phyloP scores from a whole-genome alignment of 352 stramenopile genomes.

The Thraustotheca clavata region DNA sequence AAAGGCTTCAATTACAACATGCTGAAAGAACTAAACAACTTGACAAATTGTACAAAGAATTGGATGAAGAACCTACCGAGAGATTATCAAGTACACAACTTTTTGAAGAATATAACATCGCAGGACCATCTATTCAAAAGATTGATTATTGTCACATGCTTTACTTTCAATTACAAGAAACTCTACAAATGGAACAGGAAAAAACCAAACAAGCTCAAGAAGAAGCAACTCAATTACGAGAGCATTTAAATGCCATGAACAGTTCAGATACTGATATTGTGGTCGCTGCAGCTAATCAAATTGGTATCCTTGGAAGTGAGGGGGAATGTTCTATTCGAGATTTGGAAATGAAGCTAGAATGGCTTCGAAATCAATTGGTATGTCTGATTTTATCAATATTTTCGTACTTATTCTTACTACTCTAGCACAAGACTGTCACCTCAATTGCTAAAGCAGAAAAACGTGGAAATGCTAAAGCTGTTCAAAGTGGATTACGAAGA shows the following conservation, averaged over 20 bases:
- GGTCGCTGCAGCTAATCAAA: background rate
- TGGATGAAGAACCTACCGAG: constrained; percentile 6
- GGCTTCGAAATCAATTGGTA: constrained; percentile 16
- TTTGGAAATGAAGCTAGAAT: constrained; percentile 19
- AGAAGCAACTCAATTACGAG: constrained; percentile 1
- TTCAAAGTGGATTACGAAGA: background rate
- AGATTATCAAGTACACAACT: constrained; percentile 10
- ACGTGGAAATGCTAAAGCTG: constrained; percentile 1
- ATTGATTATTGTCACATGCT: constrained; percentile 8
- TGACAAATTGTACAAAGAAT: background rate
- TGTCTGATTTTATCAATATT: background rate
- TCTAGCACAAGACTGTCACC: constrained; percentile 12
- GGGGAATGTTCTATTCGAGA: constrained; percentile 3
- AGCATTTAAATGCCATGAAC: background rate
- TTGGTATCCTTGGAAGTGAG: background rate
- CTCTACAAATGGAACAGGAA: constrained; percentile 1
- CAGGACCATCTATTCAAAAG: background rate
- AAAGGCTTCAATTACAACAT: background rate
- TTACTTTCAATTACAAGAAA: constrained; percentile 13
- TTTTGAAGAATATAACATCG: constrained; percentile 14
- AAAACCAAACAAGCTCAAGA: background rate
- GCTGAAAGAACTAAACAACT: background rate
- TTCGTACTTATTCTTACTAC: background rate
- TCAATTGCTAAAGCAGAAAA: constrained; percentile 13
- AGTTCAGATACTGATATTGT: background rate